A percentile compares a stretch with the other conserved stretches of the same genome.
These are phyloP conservation scores for Calonectria hongkongensis DNA, from an alignment of 2,329 filamentous ascomycete species.

Conservation along the genomic window DNA sequence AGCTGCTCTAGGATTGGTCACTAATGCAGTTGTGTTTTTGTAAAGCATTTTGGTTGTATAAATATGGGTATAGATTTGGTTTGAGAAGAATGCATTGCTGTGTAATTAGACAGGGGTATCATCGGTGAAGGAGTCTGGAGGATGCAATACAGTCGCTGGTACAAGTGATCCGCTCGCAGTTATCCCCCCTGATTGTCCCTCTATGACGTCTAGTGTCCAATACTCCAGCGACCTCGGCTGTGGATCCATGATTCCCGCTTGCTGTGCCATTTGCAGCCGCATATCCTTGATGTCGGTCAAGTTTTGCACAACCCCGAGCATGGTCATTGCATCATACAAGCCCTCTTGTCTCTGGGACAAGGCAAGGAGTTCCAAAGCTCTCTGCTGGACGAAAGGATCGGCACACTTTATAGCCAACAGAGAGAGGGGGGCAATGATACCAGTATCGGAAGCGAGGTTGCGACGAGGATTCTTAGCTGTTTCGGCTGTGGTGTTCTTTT, in stretches of 20 bases:
- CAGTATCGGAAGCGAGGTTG: slow-evolving; percentile 46
- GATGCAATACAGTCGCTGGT: slow-evolving; percentile 14
- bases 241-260: background rate
- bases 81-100: background rate
- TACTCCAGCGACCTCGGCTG: slow-evolving; percentile 29
- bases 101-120: background rate
- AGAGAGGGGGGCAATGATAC: slow-evolving; percentile 44
- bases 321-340: slow-evolving; percentile 42
- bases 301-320: slow-evolving; percentile 32
- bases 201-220: slow-evolving; percentile 33
- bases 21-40: background rate
- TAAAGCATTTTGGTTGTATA: slow-evolving; percentile 9
- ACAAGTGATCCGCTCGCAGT: background rate
- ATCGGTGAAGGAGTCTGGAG: background rate
- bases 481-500: slow-evolving; percentile 24
- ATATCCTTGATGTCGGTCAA: slow-evolving; percentile 28
- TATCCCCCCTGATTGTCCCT: slow-evolving; percentile 3
- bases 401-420: slow-evolving; percentile 46
- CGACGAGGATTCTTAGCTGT: slow-evolving; percentile 38
- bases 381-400: slow-evolving; percentile 32
- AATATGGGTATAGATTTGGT: background rate
- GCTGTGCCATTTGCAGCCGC: background rate
- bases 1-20: background rate
- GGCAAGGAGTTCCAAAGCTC: slow-evolving; percentile 38
- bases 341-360: slow-evolving; percentile 42